phyloP scores from a whole-genome alignment of 2,329 filamentous ascomycete species.

The Rhynchosporium agropyri region DNA sequence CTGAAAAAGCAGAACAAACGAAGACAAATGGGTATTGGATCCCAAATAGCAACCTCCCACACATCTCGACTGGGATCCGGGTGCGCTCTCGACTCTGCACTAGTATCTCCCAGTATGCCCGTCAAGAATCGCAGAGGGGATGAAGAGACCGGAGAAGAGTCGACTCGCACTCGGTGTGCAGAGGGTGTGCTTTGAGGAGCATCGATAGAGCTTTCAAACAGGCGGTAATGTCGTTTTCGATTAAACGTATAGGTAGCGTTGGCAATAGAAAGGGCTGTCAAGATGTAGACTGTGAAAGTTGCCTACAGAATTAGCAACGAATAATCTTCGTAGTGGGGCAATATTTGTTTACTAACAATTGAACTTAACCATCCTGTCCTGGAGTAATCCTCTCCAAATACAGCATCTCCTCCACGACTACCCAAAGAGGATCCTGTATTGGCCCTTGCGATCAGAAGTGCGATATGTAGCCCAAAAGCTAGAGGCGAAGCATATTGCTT shows the following conservation, averaged over 20 bases:
- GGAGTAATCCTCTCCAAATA: constrained; percentile 72
- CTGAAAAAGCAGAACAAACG: constrained; percentile 89
- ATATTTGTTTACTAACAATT: constrained; percentile 52
- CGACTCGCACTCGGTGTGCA: constrained; percentile 83
- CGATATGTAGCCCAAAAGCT: constrained; percentile 74
- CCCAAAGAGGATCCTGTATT: constrained; percentile 58
- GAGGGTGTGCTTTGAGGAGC: constrained; percentile 76
- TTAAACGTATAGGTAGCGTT: constrained; percentile 85
- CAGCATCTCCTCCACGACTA: constrained; percentile 66
- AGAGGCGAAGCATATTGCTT: constrained; percentile 75
- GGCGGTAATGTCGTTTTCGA: constrained; percentile 81
- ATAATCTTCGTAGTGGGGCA: background rate
- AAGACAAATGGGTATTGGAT: constrained; percentile 82
- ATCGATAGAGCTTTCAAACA: constrained; percentile 88
- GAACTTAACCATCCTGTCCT: constrained; percentile 66
- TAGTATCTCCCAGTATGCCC: constrained; percentile 66
- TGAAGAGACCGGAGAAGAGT: constrained; percentile 76
- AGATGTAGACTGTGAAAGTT: constrained; percentile 68
- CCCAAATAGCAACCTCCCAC: constrained; percentile 94
- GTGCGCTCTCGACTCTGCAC: constrained; percentile 81
- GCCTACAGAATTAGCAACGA: constrained; percentile 51
- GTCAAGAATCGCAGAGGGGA: constrained; percentile 79
- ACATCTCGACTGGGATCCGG: constrained; percentile 83
- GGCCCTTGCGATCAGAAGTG: constrained; percentile 80
- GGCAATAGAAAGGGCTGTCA: constrained; percentile 65